Base-by-base conservation (phyloP, 352 stramenopile species). In the Phytophthora quininea region DNA sequence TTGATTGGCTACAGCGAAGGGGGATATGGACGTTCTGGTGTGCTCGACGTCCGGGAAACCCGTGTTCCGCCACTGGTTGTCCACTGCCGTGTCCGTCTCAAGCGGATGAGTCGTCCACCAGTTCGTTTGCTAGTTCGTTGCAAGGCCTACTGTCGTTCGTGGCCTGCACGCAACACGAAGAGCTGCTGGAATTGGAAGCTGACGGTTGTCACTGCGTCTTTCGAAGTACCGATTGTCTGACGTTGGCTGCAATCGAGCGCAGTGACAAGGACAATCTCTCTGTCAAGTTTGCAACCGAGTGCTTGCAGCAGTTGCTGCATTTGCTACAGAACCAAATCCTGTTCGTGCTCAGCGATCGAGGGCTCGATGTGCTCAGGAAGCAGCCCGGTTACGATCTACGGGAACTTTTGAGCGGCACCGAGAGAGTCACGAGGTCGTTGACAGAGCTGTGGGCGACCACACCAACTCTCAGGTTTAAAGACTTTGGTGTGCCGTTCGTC, bases 81-180 rank as follows among this genome's bases (percentile, higher is more conserved):
- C 54, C 30, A 53, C 62, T 11, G 62, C 42, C 6, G 4, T 24
- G 32, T 40, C 51, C 59, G 54, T 27, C 12, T 48, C 47, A 61
- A 51, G 64, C 60, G 12, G 64, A 73, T 51, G 60, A 67, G 32
- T 58, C 63, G 24, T 69, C 59, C 50, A 71, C 73, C 35, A 82
- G 74, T 46, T 81, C 79, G 12, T 89, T 92, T 37, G 67, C 80
- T 15, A 86, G 79, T 59, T 92, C 84, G 24, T 67, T 92, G 12
- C 81, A 92, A 57, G 84, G 81, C 4, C 69, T 92, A n/a, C 46
- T 92, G 45, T 84, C 80, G 29, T 92, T 88, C 54, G 76, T 90
- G 10, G 38, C 51, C 9, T 88, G 79, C 64, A 84, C 75, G 54
- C 81, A 89, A 47, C 67, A 84, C 31, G 79, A 88, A 35, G 71